These are phyloP conservation scores for Nephelium lappaceum DNA, from an alignment of 345 rosid species.

Conservation along the genomic window DNA sequence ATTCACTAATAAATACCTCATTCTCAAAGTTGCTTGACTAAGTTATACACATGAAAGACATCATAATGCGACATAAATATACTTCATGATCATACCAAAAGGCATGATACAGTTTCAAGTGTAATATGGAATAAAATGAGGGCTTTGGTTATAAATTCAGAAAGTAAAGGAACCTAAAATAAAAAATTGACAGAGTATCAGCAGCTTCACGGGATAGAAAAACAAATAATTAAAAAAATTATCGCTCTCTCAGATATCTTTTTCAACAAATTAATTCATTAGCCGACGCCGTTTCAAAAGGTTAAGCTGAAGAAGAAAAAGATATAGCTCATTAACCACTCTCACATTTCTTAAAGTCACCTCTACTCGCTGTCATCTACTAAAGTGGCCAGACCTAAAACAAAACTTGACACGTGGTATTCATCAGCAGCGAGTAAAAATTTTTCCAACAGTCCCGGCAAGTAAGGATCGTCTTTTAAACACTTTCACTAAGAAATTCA, in stretches of 20 bases:
- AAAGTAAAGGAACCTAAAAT: neutral
- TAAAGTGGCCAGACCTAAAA: neutral
- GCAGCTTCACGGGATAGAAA: constrained; percentile 2
- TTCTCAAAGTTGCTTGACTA: too few relatives aligned
- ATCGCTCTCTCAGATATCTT: neutral
- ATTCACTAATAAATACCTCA: too few relatives aligned
- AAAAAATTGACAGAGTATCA: constrained; percentile 10
- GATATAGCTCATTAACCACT: neutral
- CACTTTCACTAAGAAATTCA: neutral
- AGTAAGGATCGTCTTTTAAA: neutral
- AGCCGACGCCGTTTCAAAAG: constrained; percentile 16
- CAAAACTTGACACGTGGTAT: neutral
- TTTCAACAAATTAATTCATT: neutral
- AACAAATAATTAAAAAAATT: neutral
- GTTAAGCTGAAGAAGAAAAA: too few relatives aligned
- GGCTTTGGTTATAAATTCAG: neutral
- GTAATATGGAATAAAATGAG: neutral
- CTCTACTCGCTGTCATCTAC: neutral
- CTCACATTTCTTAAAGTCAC: neutral
- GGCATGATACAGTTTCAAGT: neutral
- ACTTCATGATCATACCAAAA: too few relatives aligned
- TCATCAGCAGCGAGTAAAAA: neutral
- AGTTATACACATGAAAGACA: too few relatives aligned
- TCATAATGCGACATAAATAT: too few relatives aligned
- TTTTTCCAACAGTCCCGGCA: neutral